Conservation (phyloP, 116 monocot genomes). For the Iris pallida region DNA sequence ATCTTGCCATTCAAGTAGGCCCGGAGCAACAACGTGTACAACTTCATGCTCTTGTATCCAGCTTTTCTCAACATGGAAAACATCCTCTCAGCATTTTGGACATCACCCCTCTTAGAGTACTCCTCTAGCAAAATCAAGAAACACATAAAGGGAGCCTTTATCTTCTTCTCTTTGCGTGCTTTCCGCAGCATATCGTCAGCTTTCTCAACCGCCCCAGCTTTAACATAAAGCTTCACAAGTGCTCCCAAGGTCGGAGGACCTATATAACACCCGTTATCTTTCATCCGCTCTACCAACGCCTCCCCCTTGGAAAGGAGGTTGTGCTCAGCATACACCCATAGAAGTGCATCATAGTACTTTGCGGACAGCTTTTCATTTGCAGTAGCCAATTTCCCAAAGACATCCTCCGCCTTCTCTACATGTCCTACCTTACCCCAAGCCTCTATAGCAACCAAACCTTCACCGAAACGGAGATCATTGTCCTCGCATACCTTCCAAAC, state of each 20-base stretch:
- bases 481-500: conserved; percentile 52
- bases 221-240: conserved; percentile 52
- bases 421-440: conserved; percentile 59
- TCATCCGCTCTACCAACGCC: conserved; percentile 51
- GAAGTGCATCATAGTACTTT: conserved; percentile 35
- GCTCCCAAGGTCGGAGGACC: conserved; percentile 56
- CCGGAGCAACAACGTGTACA: conserved; percentile 43
- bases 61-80: conserved; percentile 34
- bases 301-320: conserved; percentile 60
- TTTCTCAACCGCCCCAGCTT: conserved; percentile 55
- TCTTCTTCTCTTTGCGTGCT: conserved; percentile 22
- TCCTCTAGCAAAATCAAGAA: conserved; percentile 36
- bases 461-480: conserved; percentile 28
- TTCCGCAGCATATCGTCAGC: conserved; percentile 56
- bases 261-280: conserved; percentile 21
- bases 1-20: conserved; percentile 56
- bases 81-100: conserved; percentile 66
- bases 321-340: conserved; percentile 54
- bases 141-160: conserved; percentile 35
- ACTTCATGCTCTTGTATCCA: conserved; percentile 26
- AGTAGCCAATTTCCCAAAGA: conserved; percentile 40
- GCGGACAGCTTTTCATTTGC: conserved; percentile 30
- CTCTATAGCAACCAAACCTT: conserved; percentile 49
- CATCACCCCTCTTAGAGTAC: conserved; percentile 57
- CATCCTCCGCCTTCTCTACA: conserved; percentile 49